Evolutionary conservation across 306 rosid species (phyloP).

Genomic region (Vigna nakashimae): DNA sequence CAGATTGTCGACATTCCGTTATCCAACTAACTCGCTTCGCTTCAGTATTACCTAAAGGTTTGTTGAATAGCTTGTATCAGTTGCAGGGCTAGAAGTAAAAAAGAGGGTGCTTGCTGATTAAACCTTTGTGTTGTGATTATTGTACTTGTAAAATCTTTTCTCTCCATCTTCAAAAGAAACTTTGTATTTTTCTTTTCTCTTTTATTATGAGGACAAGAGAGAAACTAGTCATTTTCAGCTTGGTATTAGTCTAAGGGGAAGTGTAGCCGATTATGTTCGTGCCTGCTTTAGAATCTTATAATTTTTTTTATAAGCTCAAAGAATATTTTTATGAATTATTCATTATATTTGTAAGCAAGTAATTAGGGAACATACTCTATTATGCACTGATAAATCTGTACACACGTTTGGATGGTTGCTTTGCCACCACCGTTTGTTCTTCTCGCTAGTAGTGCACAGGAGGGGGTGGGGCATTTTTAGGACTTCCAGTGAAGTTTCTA

Average conservation of each 20-base stretch:
- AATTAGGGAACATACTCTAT: not conserved
- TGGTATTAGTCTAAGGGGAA: not conserved
- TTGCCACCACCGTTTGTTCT: no score
- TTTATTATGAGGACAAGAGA: not conserved
- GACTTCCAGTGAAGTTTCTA: no score
- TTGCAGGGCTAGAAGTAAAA: constrained; percentile 10
- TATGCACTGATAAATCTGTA: not conserved
- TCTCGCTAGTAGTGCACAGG: no score
- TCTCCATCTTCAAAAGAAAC: not conserved
- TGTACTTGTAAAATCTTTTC: constrained; percentile 9
- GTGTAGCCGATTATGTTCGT: not conserved
- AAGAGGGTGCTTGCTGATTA: constrained; percentile 16
- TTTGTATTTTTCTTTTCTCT: not conserved
- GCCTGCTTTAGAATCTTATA: not conserved
- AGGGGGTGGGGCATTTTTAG: no score
- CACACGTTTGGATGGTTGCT: not conserved
- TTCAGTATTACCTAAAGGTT: constrained; percentile 11
- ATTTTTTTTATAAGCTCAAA: not conserved
- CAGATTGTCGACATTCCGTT: constrained; percentile 29
- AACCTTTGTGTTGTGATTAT: constrained; percentile 38
- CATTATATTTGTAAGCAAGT: not conserved
- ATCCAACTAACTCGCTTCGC: constrained; percentile 7
- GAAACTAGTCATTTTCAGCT: not conserved
- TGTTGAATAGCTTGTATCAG: constrained; percentile 35
- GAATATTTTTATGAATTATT: not conserved